Evolutionary conservation across 306 rosid genomes (phyloP).

Genomic region (Lathyrus aphaca): DNA sequence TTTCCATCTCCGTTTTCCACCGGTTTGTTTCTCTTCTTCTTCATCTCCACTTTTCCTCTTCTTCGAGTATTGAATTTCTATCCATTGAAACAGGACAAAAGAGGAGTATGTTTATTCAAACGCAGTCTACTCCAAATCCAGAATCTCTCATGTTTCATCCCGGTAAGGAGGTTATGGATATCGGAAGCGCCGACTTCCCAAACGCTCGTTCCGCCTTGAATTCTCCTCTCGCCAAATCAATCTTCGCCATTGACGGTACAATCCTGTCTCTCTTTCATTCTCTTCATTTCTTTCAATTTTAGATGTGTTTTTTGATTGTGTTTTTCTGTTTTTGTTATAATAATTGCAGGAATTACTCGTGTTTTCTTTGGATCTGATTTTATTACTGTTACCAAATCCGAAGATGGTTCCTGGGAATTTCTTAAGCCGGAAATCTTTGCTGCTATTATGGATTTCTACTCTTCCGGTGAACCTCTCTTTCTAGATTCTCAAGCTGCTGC

Average conservation of each 20-base stretch:
- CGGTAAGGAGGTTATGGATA: constrained; percentile 67
- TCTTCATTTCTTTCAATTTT: neutral
- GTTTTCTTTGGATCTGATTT: constrained; percentile 96
- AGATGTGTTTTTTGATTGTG: neutral
- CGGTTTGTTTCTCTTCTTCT: constrained; percentile 28
- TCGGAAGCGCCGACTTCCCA: constrained; percentile 94
- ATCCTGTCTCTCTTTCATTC: neutral
- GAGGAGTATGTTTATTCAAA: constrained; percentile 46
- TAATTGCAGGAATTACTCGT: constrained; percentile 45
- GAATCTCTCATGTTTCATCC: constrained; percentile 47
- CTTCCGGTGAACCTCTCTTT: constrained; percentile 88
- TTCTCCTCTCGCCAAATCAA: constrained; percentile 83
- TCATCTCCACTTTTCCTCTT: neutral
- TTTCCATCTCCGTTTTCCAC: constrained; percentile 29
- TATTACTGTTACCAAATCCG: constrained; percentile 86
- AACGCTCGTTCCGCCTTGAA: constrained; percentile 84
- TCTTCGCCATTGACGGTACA: constrained; percentile 72
- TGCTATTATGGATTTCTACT: constrained; percentile 89
- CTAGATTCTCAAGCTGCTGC: constrained; percentile 78
- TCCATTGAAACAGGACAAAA: constrained; percentile 26
- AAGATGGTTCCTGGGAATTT: constrained; percentile 80
- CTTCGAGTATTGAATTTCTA: neutral
- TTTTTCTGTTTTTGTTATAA: neutral
- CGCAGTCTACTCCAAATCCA: constrained; percentile 47
- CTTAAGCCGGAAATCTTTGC: constrained; percentile 93